Base-by-base conservation (phyloP, 306 rosid genomes). In the Canavalia ensiformis region DNA sequence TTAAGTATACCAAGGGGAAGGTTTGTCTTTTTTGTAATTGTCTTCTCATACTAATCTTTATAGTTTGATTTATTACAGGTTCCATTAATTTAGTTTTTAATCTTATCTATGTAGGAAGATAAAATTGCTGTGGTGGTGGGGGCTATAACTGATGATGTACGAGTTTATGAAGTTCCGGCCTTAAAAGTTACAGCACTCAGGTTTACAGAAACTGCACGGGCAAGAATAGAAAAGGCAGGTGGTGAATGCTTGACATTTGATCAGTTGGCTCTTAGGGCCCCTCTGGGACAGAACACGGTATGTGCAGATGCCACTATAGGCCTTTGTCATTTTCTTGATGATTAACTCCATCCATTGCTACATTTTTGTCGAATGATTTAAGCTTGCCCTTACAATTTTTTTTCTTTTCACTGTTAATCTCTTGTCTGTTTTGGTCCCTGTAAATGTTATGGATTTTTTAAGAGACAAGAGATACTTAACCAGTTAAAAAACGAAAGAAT, bases 251-350 rank as follows among this genome's bases (percentile, higher is more conserved):
- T 91, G 85, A 93, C 97, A 0, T 93, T 93, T 70, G 97, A 93
- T 69, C 94, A 89, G 84, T 90, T 93, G 85, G 93, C 97, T 65
- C 86, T 88, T 52, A 87, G 89, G 82, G 92, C 97, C 3, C 97
- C 96, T 13, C 83, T 93, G 18, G 97, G 97, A 63, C 96, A 93
- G 88, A 90, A 90, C 85, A 93, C 97, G 81, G 97, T 93, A 93
- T 71, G 83, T 37, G 3, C 18, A 10, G 31, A 31, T 45, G 41
- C 46, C 28, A n/a, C n/a, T 25, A 0, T 2, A 7, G 18, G 18
- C 7, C 9, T 54, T 9, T 78, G 2, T 51, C 30, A 3, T 55
- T 37, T 54, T 77, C 39, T 12, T 2, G 50, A 7, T 72, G 50
- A 1, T 45, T 65, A 46, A 55, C 8, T 59, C 57, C 55, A 31